Conservation (phyloP, 805 yeast species). For the Spathaspora passalidarum region DNA sequence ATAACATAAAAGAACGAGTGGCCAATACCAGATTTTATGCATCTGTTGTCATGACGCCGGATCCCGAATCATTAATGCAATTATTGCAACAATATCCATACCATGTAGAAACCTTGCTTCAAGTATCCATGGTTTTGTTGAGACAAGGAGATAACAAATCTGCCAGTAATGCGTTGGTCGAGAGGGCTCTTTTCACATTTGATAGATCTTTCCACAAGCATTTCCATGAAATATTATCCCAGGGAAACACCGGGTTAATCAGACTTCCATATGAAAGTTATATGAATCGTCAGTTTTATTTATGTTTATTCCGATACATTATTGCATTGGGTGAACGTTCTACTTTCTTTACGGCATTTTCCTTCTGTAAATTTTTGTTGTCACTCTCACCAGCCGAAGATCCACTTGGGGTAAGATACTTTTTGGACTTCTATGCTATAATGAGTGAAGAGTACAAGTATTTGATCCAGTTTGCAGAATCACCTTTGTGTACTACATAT, state of each 20-base stretch:
- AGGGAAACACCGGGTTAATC: constrained; percentile 52
- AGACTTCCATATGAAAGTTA: constrained; percentile 75
- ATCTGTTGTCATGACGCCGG: constrained; percentile 69
- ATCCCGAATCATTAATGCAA: constrained; percentile 67
- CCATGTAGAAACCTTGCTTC: constrained; percentile 74
- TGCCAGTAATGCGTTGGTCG: constrained; percentile 70
- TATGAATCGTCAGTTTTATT: constrained; percentile 73
- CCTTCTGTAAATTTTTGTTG: constrained; percentile 67
- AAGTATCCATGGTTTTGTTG: constrained; percentile 68
- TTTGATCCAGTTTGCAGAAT: constrained; percentile 53
- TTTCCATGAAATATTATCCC: constrained; percentile 44
- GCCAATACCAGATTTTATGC: constrained; percentile 55
- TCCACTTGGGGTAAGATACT: constrained; percentile 80
- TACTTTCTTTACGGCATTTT: constrained; percentile 72
- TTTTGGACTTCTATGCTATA: constrained; percentile 76
- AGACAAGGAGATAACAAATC: constrained; percentile 73
- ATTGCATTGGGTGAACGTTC: constrained; percentile 71
- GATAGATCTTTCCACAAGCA: constrained; percentile 67
- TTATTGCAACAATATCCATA: constrained; percentile 64
- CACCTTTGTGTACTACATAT: constrained; percentile 57
- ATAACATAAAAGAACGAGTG: constrained; percentile 27
- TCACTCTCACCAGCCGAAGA: constrained; percentile 75
- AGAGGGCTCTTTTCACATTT: constrained; percentile 73
- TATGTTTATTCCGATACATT: constrained; percentile 71
- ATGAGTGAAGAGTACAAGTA: constrained; percentile 63